Evolutionary conservation across 2,329 filamentous ascomycete genomes (phyloP).

Genomic region (Furcasterigmium sp.): DNA sequence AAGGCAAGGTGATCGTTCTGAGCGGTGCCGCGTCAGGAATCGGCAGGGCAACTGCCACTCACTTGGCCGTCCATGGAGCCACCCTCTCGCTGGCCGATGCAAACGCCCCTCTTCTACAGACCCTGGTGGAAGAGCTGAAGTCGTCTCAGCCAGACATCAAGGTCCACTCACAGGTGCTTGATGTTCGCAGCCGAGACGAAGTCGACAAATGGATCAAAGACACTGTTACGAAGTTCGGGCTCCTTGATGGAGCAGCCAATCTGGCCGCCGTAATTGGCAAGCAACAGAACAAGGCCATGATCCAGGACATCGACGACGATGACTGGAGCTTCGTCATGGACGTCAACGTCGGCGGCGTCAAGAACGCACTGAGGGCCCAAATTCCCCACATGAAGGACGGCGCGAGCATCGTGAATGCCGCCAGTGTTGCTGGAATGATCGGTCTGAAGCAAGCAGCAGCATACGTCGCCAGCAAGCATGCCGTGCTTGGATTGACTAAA

Average conservation of each 20-base stretch:
- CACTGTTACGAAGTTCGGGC: neutral
- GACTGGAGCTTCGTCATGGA: constrained; percentile 35
- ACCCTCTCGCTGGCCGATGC: neutral
- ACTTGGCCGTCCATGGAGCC: neutral
- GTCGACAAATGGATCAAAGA: constrained; percentile 1
- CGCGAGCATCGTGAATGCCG: constrained; percentile 40
- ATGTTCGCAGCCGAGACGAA: neutral
- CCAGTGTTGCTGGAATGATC: constrained; percentile 32
- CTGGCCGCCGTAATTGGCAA: constrained; percentile 7
- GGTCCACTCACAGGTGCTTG: neutral
- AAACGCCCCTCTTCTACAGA: neutral
- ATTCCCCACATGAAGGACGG: constrained; percentile 31
- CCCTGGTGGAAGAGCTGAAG: neutral
- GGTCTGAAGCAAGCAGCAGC: constrained; percentile 23
- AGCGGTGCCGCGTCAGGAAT: neutral
- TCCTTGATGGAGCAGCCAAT: neutral
- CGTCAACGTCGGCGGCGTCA: constrained; percentile 41
- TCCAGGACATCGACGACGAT: constrained; percentile 25
- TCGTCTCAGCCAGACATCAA: neutral
- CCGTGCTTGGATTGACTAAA: constrained; percentile 21
- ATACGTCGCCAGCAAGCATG: constrained; percentile 24
- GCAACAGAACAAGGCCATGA: constrained; percentile 4
- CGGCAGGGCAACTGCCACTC: neutral
- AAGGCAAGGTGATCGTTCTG: too few species aligned
- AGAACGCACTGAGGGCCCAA: constrained; percentile 46